phyloP scores from a whole-genome alignment of 148 eudicot species.

The Rhododendron kiyosumense region DNA sequence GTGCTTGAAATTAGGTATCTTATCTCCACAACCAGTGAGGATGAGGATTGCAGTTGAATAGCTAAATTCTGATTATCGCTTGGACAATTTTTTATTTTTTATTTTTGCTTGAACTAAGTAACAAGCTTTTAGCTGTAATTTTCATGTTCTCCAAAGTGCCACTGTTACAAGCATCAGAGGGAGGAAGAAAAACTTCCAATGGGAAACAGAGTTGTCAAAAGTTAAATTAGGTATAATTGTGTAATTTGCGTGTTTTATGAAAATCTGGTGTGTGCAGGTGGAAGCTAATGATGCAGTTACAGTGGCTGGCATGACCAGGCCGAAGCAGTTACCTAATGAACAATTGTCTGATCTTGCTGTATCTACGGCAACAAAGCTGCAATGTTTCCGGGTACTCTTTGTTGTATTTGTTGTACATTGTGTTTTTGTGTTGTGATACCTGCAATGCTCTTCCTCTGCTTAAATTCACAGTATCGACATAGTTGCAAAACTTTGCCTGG shows the following conservation, averaged over 20 bases:
- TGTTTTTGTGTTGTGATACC: neutral
- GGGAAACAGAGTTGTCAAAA: neutral
- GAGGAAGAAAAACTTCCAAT: neutral
- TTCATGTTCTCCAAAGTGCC: neutral
- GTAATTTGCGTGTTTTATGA: neutral
- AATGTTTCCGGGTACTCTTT: constrained; percentile 68
- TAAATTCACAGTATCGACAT: neutral
- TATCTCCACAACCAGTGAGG: neutral
- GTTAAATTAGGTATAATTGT: neutral
- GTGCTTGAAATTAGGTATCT: neutral
- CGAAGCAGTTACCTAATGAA: constrained; percentile 87
- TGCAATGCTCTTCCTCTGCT: neutral
- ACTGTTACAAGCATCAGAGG: neutral
- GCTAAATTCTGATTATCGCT: neutral
- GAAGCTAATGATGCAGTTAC: constrained; percentile 94
- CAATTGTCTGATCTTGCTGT: constrained; percentile 79
- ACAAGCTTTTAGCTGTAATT: neutral
- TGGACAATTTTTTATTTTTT: neutral
- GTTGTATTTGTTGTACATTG: neutral
- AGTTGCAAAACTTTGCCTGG: neutral
- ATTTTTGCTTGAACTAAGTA: neutral
- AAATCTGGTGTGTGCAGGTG: constrained; percentile 41
- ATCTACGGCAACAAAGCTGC: constrained; percentile 87
- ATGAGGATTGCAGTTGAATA: neutral
- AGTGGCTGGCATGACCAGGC: constrained; percentile 88